phyloP scores from a whole-genome alignment of 352 stramenopile species.

The Phytopythium litorale region DNA sequence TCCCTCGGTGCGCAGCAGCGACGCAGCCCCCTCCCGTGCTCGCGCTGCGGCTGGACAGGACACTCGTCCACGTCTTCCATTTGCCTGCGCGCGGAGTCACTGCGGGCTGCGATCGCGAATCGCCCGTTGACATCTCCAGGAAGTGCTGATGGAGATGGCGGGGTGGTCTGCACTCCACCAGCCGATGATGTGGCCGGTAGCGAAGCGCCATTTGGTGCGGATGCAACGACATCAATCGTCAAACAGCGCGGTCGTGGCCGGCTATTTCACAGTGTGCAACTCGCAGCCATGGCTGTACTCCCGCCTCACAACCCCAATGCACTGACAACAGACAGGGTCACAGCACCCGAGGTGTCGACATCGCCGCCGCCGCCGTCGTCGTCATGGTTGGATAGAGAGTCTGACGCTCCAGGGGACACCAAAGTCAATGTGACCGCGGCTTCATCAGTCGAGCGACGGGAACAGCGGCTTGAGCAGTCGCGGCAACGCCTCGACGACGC shows the following conservation, averaged over 20 bases:
- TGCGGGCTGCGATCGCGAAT: slow-evolving; percentile 6
- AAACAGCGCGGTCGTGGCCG: not conserved
- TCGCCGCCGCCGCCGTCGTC: not conserved
- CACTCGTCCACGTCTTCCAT: slow-evolving; percentile 46
- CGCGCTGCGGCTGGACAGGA: slow-evolving; percentile 48
- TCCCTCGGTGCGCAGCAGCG: slow-evolving; percentile 34
- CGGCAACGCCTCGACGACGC: not conserved
- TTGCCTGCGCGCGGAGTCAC: slow-evolving; percentile 25
- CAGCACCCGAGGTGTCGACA: not conserved
- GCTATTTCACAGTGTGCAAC: not conserved
- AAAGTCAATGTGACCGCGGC: not conserved
- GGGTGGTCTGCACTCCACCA: not conserved
- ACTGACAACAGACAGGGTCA: not conserved
- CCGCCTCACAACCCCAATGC: not conserved
- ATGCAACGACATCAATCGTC: not conserved
- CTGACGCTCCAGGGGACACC: not conserved
- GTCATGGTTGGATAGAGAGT: not conserved
- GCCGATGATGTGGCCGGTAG: not conserved
- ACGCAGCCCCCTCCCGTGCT: slow-evolving; percentile 46
- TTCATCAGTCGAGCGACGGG: not conserved
- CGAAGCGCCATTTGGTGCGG: not conserved
- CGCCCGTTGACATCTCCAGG: not conserved
- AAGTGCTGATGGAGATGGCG: not conserved
- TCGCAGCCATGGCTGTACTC: not conserved
- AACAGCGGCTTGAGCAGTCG: not conserved